Base-by-base conservation (phyloP, 352 stramenopile genomes). In the Thalassiosira livingstoniorum region DNA sequence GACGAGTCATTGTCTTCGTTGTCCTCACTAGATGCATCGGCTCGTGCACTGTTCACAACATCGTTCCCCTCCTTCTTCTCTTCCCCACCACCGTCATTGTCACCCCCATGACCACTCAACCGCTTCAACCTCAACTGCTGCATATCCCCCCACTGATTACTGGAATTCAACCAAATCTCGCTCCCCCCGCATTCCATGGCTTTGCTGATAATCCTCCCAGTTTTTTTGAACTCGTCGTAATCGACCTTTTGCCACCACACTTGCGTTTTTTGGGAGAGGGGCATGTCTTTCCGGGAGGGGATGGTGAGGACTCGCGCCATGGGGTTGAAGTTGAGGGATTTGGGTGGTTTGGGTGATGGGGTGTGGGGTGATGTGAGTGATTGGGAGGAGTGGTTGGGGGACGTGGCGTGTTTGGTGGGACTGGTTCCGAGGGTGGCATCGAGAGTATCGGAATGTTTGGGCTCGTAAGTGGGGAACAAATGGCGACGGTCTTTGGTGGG, bases 181-280 rank as follows among this genome's bases (percentile, higher is more conserved):
- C 83, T 92, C 61, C 90, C 90, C 42, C 90, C 90, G 67, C 91
- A 84, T 45, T 92, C 67, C 87, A 94, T 94, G 34, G 87, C 90
- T 72, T 90, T 92, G 18, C 87, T 89, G 27, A 94, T 91, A 35
- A 94, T 93, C 18, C 90, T 45, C 29, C 90, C 88, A 18, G 90
- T 93, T 75, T 92, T 94, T 69, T 92, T 90, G 66, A 94, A 94
- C 54, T 90, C 86, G 57, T 94, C 90, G 63, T 93, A 94, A 61
- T 94, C 90, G 13, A 29, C 67, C 47, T 86, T 89, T 82, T 93
- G 87, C 90, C 90, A 94, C 90, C 90, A 94, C 15, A 94, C 84
- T n/a, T 76, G 31, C 27, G 66, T 66, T 53, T 91, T 92, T 61
- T 92, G 78, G 42, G 81, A 37, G 21, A 85, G 31, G 21, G 69